Conservation (phyloP, 176 grass and related monocot genomes). For the Carex pumila region DNA sequence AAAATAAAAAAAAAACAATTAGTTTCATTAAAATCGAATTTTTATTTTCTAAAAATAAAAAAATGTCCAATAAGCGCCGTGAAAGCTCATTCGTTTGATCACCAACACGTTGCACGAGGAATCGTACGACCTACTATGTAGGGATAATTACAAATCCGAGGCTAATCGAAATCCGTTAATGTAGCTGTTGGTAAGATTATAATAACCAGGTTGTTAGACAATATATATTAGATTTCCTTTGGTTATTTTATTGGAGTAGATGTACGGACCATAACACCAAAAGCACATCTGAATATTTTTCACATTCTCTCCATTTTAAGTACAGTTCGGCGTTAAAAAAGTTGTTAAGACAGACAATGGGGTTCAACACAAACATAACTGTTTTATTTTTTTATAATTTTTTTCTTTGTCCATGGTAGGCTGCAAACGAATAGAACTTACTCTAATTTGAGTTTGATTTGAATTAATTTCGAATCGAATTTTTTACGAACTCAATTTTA, state of each 20-base stretch:
- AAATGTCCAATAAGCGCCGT: not conserved
- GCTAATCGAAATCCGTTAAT: not conserved
- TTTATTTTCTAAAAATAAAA: no score
- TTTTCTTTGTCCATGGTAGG: no score
- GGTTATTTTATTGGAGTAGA: not conserved
- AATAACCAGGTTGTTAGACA: not conserved
- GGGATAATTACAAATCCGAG: slow-evolving; percentile 1
- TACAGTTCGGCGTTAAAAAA: not conserved
- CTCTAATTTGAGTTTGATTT: no score
- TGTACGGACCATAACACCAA: not conserved
- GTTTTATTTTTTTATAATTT: no score
- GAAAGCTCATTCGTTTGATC: slow-evolving; percentile 8
- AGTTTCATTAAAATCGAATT: no score
- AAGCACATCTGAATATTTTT: not conserved
- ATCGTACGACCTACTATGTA: not conserved
- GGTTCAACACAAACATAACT: no score
- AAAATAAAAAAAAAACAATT: no score
- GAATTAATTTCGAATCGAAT: no score
- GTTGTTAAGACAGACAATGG: no score
- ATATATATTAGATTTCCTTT: not conserved
- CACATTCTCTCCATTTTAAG: not conserved
- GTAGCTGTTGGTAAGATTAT: not conserved
- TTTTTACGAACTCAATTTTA: no score
- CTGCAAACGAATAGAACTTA: no score
- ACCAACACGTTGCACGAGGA: slow-evolving; percentile 2